phyloP scores from a whole-genome alignment of 208 protist genomes.

The Paratrypanosoma confusum region DNA sequence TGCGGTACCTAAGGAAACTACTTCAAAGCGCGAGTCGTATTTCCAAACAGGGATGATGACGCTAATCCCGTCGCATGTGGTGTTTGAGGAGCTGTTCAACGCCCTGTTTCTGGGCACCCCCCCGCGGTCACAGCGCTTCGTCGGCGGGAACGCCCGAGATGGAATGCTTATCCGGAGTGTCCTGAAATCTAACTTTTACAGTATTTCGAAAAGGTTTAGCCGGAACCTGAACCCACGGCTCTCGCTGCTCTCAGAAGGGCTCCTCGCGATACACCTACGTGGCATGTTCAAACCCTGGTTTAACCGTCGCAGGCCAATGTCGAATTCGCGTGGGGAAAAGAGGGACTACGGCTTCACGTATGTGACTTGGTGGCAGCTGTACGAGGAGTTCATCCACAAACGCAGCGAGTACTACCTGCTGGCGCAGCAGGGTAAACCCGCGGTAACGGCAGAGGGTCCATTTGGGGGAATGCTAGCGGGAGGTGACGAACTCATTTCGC shows the following conservation, averaged over 20 bases:
- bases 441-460: background rate
- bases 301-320: slow-evolving; percentile 4
- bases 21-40: slow-evolving; percentile 8
- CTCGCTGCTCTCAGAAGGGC: background rate
- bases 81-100: slow-evolving; percentile 11
- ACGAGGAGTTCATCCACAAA: slow-evolving; percentile 18
- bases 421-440: background rate
- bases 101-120: slow-evolving; percentile 1
- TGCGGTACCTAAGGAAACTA: too few relatives aligned
- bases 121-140: slow-evolving; percentile 1
- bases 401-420: slow-evolving; percentile 6
- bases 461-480: slow-evolving; percentile 7
- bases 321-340: slow-evolving; percentile 1
- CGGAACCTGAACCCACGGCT: slow-evolving; percentile 18
- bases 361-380: slow-evolving; percentile 16
- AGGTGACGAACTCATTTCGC: slow-evolving; percentile 1
- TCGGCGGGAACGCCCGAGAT: slow-evolving; percentile 11
- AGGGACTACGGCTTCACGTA: slow-evolving; percentile 24
- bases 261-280: slow-evolving; percentile 12
- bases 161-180: slow-evolving; percentile 12
- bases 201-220: slow-evolving; percentile 10
- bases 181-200: slow-evolving; percentile 2
- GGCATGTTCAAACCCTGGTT: slow-evolving; percentile 24
- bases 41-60: slow-evolving; percentile 30
- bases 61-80: slow-evolving; percentile 6